Conservation (phyloP, 2,329 filamentous ascomycete species). For the Fusarium praegraminearum region DNA sequence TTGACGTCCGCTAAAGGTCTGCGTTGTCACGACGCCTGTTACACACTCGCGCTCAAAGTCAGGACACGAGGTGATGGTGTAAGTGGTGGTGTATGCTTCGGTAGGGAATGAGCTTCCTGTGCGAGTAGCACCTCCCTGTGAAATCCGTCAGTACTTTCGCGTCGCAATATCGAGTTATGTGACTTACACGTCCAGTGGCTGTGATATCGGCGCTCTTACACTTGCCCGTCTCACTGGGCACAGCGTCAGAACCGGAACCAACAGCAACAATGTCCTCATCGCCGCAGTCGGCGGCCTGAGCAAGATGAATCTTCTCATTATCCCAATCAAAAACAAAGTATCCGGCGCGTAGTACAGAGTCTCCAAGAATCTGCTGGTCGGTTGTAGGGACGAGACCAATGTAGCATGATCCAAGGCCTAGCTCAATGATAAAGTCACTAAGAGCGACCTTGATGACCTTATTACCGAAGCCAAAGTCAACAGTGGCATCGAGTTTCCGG, state of each 20-base stretch:
- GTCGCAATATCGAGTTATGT: not conserved
- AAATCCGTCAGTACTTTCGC: not conserved
- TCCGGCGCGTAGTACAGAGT: constrained; percentile 58
- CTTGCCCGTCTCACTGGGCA: constrained; percentile 53
- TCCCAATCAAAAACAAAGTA: constrained; percentile 63
- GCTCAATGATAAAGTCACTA: constrained; percentile 64
- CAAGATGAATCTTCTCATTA: constrained; percentile 56
- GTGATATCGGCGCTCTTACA: constrained; percentile 51
- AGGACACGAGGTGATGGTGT: constrained; percentile 48
- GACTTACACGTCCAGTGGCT: constrained; percentile 23
- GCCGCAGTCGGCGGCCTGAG: constrained; percentile 57
- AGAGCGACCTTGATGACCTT: constrained; percentile 58
- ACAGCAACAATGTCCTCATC: constrained; percentile 54
- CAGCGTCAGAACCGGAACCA: constrained; percentile 49
- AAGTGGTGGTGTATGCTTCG: constrained; percentile 43
- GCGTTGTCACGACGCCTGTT: constrained; percentile 47
- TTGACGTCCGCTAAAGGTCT: constrained; percentile 36
- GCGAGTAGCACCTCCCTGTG: constrained; percentile 18
- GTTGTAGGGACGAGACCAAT: constrained; percentile 56
- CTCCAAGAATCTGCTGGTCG: constrained; percentile 60
- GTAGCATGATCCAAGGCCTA: constrained; percentile 54
- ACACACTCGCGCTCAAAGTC: constrained; percentile 39
- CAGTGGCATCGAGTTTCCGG: constrained; percentile 53
- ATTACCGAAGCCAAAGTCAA: constrained; percentile 62
- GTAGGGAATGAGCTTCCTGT: constrained; percentile 29